A percentile compares a stretch with the other conserved stretches of the same genome.
Evolutionary conservation across 2,329 filamentous ascomycete species (phyloP).

Genomic region (Neofusicoccum cordaticola): DNA sequence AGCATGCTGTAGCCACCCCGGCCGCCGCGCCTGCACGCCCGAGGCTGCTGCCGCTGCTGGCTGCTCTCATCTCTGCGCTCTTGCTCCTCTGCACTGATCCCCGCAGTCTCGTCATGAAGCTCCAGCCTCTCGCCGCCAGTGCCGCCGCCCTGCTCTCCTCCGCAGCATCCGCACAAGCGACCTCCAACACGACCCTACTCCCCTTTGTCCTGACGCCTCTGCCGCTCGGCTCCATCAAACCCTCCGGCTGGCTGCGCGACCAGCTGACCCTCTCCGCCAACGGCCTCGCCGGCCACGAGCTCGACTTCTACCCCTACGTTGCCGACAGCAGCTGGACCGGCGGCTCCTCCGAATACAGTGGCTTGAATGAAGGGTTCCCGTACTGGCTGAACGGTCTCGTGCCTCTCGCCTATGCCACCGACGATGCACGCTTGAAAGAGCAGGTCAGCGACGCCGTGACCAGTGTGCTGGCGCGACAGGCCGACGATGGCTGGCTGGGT

Average conservation of each 20-base stretch:
- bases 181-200: conserved; percentile 21
- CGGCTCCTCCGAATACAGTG: conserved; percentile 51
- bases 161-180: not conserved
- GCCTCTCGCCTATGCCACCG: conserved; percentile 52
- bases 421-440: conserved; percentile 49
- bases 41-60: not conserved
- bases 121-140: not conserved
- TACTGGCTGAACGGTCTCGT: conserved; percentile 62
- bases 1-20: not conserved
- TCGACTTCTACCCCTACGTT: conserved; percentile 57
- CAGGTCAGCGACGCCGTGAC: conserved; percentile 48
- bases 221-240: conserved; percentile 50
- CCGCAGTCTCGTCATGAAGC: not conserved
- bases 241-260: conserved; percentile 52
- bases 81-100: not conserved
- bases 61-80: not conserved
- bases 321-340: conserved; percentile 53
- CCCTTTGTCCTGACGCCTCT: conserved; percentile 41
- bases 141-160: not conserved
- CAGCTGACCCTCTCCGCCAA: conserved; percentile 50
- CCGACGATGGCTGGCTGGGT: conserved; percentile 58
- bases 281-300: conserved; percentile 54
- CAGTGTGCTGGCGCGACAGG: conserved; percentile 50
- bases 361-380: conserved; percentile 53
- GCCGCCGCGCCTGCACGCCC: not conserved